Percentiles rank a stretch among this genome's conserved stretches.
phyloP scores from a whole-genome alignment of 225 moss, liverwort and hornwort species.

The Thuidium tamariscinum region DNA sequence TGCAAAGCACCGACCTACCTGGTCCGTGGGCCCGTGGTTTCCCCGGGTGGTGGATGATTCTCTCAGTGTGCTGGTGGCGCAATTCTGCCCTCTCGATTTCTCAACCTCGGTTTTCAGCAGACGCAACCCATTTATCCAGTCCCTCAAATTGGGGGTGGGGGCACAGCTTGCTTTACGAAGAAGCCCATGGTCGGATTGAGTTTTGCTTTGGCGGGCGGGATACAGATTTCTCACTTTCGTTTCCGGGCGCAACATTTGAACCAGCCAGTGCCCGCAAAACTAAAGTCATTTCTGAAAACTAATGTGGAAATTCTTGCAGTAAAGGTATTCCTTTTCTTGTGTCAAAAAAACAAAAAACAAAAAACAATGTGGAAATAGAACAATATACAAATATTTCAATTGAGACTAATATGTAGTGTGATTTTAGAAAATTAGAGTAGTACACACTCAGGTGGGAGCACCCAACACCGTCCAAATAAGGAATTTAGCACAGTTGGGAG shows the following conservation, averaged over 20 bases:
- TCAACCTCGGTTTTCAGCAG: no score
- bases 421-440: neutral
- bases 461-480: no score
- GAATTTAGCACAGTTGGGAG: no score
- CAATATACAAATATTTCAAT: neutral
- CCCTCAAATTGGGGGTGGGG: no score
- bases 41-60: neutral
- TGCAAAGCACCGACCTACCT: neutral
- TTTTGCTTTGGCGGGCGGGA: neutral
- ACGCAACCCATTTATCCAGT: neutral
- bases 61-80: neutral
- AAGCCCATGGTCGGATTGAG: neutral
- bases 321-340: no score
- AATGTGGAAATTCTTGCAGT: no score
- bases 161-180: neutral
- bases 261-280: neutral
- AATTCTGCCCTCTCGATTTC: neutral
- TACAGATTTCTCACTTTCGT: neutral
- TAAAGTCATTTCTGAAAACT: neutral
- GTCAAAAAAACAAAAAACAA: no score
- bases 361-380: no score
- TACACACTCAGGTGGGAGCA: no score
- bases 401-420: no score
- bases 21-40: neutral
- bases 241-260: neutral